Evolutionary conservation across 2,329 filamentous ascomycete species (phyloP), one percentile per base, ranked within the genome.

Genomic region (Microsporum ferrugineum): DNA sequence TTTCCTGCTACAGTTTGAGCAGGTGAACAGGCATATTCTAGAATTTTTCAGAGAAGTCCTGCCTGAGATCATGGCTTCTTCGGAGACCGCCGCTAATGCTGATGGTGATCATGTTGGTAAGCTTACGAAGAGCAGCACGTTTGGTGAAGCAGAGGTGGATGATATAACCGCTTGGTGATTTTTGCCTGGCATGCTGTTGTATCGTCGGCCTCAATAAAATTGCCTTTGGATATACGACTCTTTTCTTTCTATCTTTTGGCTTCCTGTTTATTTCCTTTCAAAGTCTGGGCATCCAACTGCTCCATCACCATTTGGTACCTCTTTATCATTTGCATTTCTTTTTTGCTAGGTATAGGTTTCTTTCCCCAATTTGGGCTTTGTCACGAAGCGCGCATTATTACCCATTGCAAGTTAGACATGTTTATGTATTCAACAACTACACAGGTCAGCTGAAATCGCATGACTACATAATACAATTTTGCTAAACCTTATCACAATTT

Each of bases 1-100:
- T 0, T 99, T 99, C 73, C 75, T 99, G 69, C 77, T 99, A 60
- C 92, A 99, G 74, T 99, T 99, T 70, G 90, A 96, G 77, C 92
- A 97, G 76, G 94, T 97, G 62, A 99, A 99, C 75, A 81, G 79
- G 36, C 89, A 96, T 71, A 85, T 96, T 57, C 76, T 96, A 17
- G 83, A 83, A 1, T 99, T 99, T 71, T 79, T 99, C 73, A 82
- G 86, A 62, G 85, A 92, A 68, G 85, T 88, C 2, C 73, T 99
- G 34, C 89, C 91, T 0, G 89, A 96, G 66, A 92, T 99, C 65
- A 96, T 97, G 91, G 77, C 75, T 39, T 82, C 79, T 67, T 78
- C 83, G 27, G 82, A 79, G 1, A 75, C 78, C 65, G 65, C 76
- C 64, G 65, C 78, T 71, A 63, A 73, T 71, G 63, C 68, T 68